phyloP scores from a whole-genome alignment of 495 filamentous ascomycete species.

The Cetradonia linearis region DNA sequence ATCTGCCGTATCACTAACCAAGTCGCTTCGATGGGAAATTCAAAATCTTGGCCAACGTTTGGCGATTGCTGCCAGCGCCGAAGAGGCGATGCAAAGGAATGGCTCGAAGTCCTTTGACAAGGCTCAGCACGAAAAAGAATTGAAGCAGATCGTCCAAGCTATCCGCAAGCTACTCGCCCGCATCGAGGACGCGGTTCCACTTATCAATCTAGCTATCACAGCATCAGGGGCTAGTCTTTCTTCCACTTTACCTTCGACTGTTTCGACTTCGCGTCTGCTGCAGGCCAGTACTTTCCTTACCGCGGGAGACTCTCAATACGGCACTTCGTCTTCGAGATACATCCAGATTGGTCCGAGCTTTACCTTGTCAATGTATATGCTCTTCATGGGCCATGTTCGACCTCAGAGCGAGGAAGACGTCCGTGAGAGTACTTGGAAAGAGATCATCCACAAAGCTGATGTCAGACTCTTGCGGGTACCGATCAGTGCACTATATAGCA shows the following conservation, averaged over 20 bases:
- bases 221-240: conserved; percentile 85
- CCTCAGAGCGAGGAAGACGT: conserved; percentile 52
- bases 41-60: conserved; percentile 72
- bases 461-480: conserved; percentile 63
- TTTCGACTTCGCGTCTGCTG: conserved; percentile 82
- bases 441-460: conserved; percentile 89
- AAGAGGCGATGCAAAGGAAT: conserved; percentile 47
- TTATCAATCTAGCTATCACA: conserved; percentile 91
- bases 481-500: conserved; percentile 32
- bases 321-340: conserved; percentile 47
- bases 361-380: conserved; percentile 89
- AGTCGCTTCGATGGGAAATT: conserved; percentile 79
- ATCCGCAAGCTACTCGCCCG: conserved; percentile 65
- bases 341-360: conserved; percentile 87
- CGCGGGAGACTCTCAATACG: conserved; percentile 78
- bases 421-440: conserved; percentile 85
- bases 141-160: conserved; percentile 60
- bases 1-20: conserved; percentile 76
- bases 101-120: conserved; percentile 40
- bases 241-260: conserved; percentile 63
- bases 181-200: conserved; percentile 87
- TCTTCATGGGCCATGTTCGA: conserved; percentile 72
- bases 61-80: conserved; percentile 54
- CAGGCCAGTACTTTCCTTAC: conserved; percentile 92
- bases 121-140: conserved; percentile 44